These are phyloP conservation scores for Puccinia coronata DNA, from an alignment of 1,284 basidiomycete species.

Conservation along the genomic window DNA sequence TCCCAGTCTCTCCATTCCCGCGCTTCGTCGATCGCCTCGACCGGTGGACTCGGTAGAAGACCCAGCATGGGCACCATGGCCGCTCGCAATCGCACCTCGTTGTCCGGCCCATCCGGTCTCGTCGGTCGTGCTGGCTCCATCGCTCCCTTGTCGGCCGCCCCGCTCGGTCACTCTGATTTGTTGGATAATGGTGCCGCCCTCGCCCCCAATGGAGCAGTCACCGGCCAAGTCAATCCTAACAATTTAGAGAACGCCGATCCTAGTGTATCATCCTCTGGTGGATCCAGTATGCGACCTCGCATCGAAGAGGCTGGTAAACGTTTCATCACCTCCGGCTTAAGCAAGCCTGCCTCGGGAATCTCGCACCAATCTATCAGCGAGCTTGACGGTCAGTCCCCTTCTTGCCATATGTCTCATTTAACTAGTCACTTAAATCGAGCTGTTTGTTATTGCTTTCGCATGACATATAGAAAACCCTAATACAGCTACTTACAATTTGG, in stretches of 20 bases:
- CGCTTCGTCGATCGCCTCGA: constrained; percentile 36
- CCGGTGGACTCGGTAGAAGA: constrained; percentile 37
- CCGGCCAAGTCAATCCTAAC: not conserved
- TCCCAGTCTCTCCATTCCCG: constrained; percentile 49
- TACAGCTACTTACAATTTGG: constrained; percentile 37
- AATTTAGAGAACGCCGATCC: constrained; percentile 7
- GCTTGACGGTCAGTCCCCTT: constrained; percentile 28
- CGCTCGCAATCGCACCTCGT: constrained; percentile 41
- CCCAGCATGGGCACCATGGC: constrained; percentile 46
- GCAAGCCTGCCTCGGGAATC: constrained; percentile 35
- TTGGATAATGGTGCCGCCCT: not conserved
- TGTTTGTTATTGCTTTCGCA: not conserved
- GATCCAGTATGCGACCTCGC: constrained; percentile 7
- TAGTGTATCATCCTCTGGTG: not conserved
- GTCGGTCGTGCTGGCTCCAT: constrained; percentile 13
- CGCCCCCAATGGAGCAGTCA: not conserved
- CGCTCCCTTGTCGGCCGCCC: not conserved
- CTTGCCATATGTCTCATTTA: not conserved
- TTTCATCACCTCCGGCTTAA: constrained; percentile 46
- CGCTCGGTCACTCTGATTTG: constrained; percentile 18
- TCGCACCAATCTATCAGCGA: constrained; percentile 25
- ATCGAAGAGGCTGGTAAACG: constrained; percentile 49
- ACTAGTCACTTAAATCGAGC: not conserved
- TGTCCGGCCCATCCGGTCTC: constrained; percentile 25
- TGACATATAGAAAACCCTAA: constrained; percentile 1